Base-by-base conservation (phyloP, 257 asterid genomes). In the Solanum acaule region DNA sequence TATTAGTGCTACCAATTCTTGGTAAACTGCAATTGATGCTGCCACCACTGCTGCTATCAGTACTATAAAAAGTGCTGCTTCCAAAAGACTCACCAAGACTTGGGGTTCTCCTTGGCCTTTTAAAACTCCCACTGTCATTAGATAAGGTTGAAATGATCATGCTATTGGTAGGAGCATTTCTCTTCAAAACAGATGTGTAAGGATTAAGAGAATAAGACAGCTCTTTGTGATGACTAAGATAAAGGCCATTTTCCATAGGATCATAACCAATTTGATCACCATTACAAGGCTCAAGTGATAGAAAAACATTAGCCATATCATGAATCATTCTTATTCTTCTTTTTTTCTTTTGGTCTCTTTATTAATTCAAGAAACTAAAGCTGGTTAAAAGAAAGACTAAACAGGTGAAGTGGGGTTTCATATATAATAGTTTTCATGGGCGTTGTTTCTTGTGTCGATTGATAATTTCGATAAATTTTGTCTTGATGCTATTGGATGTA, bases 331-430 rank as follows among this genome's bases (percentile, higher is more conserved):
- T 56, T 56, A 18, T 10, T 42, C 11, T 82, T 68, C 8, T 7
- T 37, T 13, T 82, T 56, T 18, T 27, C 8, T 6, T 82, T 8
- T 8, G 6, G 15, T 73, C 46, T 73, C 68, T 81, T 27, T 34
- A 33, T 20, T 18, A 27, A 70, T 29, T 84, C 73, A 87, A 89
- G 78, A 71, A 31, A 15, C 15, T 86, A 87, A 92, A 86, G 90
- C 92, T 89, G 86, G 22, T 93, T 94, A 95, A 94, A 95, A 94
- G 94, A 92, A 93, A 92, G 93, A 88, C 90, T 89, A 86, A 90
- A 90, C 90, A 15, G 89, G 86, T 68, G 88, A 89, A 90, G 86
- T 86, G 25, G 84, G 61, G 77, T 52, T 87, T 93, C 67, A 86
- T 92, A 87, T 93, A 90, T 81, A 46, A 83, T 11, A 70, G 10